Conservation (phyloP, 176 grass and related monocot genomes). For the Pharus latifolius region DNA sequence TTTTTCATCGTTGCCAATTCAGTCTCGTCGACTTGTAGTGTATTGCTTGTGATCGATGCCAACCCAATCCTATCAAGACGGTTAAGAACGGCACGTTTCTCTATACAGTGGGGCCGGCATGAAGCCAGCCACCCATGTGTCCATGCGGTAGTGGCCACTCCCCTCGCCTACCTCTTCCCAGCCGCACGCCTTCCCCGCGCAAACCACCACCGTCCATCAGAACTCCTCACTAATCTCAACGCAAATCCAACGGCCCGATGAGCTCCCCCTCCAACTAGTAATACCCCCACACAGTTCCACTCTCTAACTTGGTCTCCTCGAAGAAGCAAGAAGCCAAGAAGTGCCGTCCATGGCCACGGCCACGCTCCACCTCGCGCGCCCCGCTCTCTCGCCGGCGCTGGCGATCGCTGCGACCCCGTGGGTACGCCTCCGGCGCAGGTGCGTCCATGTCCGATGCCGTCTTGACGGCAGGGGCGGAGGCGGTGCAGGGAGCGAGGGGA, state of each 20-base stretch:
- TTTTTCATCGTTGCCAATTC: no score
- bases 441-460: no score
- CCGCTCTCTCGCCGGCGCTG: neutral
- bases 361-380: slow-evolving; percentile 27
- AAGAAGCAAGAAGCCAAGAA: neutral
- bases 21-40: no score
- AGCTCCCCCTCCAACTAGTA: neutral
- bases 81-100: no score
- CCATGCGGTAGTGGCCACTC: no score
- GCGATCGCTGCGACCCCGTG: neutral
- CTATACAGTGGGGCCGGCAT: no score
- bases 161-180: neutral
- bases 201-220: neutral
- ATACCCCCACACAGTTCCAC: neutral
- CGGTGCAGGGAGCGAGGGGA: neutral
- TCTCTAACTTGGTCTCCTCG: neutral
- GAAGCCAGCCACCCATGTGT: slow-evolving; percentile 18
- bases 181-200: neutral
- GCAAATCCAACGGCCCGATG: neutral
- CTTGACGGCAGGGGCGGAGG: no score
- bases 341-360: slow-evolving; percentile 30
- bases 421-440: neutral
- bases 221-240: neutral
- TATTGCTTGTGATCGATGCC: no score
- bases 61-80: no score